A percentile compares a stretch with the other conserved stretches of the same genome.
Evolutionary conservation across 768 basidiomycete genomes (phyloP).

Genomic region (Boletus rubroflammeus): DNA sequence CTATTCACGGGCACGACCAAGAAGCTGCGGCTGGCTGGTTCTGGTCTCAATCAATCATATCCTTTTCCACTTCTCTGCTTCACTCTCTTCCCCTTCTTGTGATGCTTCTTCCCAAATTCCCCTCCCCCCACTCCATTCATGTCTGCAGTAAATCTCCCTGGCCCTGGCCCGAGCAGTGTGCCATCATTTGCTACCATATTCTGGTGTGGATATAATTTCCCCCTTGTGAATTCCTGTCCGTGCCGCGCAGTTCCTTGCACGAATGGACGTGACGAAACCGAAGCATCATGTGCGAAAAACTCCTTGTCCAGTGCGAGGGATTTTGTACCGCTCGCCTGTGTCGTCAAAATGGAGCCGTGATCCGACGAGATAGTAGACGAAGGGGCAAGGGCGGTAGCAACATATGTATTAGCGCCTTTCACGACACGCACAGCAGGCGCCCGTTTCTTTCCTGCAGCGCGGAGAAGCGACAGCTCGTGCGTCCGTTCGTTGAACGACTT

Average conservation of each 20-base stretch:
- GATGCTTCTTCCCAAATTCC: constrained; percentile 67
- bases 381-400: constrained; percentile 32
- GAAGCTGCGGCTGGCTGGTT: neutral
- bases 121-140: constrained; percentile 35
- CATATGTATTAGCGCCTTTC: constrained; percentile 81
- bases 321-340: constrained; percentile 42
- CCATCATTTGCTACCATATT: constrained; percentile 78
- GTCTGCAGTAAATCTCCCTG: constrained; percentile 40
- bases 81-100: constrained; percentile 74
- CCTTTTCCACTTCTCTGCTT: constrained; percentile 94
- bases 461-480: constrained; percentile 54
- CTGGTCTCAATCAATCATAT: constrained; percentile 68
- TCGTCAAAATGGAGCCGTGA: constrained; percentile 25
- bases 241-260: constrained; percentile 56
- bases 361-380: neutral
- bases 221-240: constrained; percentile 60
- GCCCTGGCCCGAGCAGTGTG: constrained; percentile 45
- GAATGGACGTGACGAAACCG: constrained; percentile 57
- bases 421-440: constrained; percentile 85
- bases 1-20: neutral
- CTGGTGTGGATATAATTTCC: constrained; percentile 78
- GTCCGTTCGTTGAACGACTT: constrained; percentile 73
- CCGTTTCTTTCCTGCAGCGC: constrained; percentile 74
- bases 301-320: constrained; percentile 71
- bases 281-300: constrained; percentile 67